Base-by-base conservation (phyloP, 345 rosid genomes). In the Pelargonium nanum region DNA sequence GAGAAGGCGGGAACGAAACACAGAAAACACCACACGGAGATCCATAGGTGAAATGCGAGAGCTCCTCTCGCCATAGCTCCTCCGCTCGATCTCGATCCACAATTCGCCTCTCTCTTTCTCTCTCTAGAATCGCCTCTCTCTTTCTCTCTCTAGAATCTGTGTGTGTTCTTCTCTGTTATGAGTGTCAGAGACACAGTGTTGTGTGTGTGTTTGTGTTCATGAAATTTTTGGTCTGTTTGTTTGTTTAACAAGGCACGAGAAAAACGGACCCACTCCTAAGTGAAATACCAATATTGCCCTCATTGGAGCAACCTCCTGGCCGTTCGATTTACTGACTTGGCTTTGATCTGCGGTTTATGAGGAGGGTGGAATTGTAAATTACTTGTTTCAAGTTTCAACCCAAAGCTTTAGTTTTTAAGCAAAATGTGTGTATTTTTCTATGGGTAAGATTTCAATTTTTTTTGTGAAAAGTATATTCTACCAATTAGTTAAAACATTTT, bases 31-130 rank as follows among this genome's bases (percentile, higher is more conserved):
- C 22, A 61, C 48, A 66, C 56, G 63, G 64, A 57, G 45, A 77
- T 56, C 65, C 65, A 63, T 10, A 59, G 20, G 19, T 56, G 68
- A 32, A 25, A 55, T 19, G 26, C 48, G 57, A 61, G 51, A 32
- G 64, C 34, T 53, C 63, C 67, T 53, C 56, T 67, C 55, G 76
- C 78, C 81, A 77, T 77, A 59, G 62, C 57, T 67, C 34, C 5
- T 67, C 34, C 5, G 40, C 30, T 65, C 51, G 22, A 19, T 52
- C 17, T n/a, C 15, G 48, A 40, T 40, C 16, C 48, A 40, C 48
- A 40, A 40, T 2, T 40, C 10, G 40, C 10, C 53, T 48, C 20
- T 13, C 19, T 17, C 22, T 52, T 21, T 52, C 55, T 51, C 54
- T 52, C 55, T 20, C 22, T 8, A 3, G 22, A 52, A 17, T 21